phyloP scores from a whole-genome alignment of 257 asterid genomes.

The Scutellaria barbata region DNA sequence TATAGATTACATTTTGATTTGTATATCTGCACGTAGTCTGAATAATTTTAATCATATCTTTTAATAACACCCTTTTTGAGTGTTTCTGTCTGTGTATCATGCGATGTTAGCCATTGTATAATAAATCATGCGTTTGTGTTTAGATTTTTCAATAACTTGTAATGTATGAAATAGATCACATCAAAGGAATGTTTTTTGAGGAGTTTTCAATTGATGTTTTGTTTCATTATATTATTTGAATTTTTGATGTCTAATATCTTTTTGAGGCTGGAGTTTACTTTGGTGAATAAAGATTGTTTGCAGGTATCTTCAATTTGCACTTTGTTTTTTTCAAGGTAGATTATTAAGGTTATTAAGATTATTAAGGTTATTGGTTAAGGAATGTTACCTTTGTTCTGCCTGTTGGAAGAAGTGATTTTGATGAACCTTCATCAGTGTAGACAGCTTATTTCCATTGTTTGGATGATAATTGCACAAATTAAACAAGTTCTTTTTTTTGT shows the following conservation, averaged over 20 bases:
- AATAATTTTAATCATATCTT: not conserved
- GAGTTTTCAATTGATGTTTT: not conserved
- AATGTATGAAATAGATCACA: not conserved
- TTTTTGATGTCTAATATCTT: too few relatives aligned
- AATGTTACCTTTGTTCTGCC: too few relatives aligned
- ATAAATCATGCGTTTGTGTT: not conserved
- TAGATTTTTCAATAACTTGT: not conserved
- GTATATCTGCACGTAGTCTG: not conserved
- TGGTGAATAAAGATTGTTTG: too few relatives aligned
- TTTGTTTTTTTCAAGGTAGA: too few relatives aligned
- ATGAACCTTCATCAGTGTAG: not conserved
- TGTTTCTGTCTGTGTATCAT: not conserved
- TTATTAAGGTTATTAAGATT: too few relatives aligned
- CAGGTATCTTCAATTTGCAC: too few relatives aligned
- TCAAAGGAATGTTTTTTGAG: not conserved
- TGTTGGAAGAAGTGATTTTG: not conserved
- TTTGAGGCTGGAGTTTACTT: too few relatives aligned
- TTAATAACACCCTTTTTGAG: too few relatives aligned
- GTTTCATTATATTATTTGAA: not conserved
- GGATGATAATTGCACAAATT: not conserved
- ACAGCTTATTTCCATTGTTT: not conserved
- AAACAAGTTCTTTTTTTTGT: not conserved
- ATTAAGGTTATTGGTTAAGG: too few relatives aligned
- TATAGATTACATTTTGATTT: not conserved
- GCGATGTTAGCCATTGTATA: too few relatives aligned